Evolutionary conservation across 2,329 filamentous ascomycete genomes (phyloP).

Genomic region (Epichloe sylvatica): DNA sequence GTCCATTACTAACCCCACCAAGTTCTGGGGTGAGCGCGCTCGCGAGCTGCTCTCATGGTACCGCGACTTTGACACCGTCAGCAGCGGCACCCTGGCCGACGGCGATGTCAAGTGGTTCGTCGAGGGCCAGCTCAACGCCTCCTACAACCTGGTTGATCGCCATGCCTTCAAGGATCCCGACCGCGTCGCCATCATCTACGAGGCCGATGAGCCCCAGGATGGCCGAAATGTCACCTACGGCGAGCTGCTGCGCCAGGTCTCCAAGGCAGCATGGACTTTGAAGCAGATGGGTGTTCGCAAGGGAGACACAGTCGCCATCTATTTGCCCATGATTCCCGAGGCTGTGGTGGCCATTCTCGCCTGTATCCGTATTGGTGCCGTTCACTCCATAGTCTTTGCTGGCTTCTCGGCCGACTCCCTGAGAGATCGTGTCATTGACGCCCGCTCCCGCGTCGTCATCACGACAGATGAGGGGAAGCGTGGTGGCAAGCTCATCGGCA

Average conservation of each 20-base stretch:
- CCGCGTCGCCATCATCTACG: slow-evolving; percentile 94
- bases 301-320: slow-evolving; percentile 93
- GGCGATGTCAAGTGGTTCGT: slow-evolving; percentile 92
- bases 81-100: slow-evolving; percentile 56
- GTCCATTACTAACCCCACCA: slow-evolving; percentile 77
- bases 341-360: slow-evolving; percentile 84
- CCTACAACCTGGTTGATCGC: slow-evolving; percentile 93
- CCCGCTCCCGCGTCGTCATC: slow-evolving; percentile 82
- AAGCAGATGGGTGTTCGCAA: slow-evolving; percentile 95
- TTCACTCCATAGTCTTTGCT: slow-evolving; percentile 96
- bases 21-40: slow-evolving; percentile 80
- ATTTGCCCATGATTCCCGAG: slow-evolving; percentile 98
- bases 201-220: slow-evolving; percentile 79
- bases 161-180: slow-evolving; percentile 92
- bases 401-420: slow-evolving; percentile 95
- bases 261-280: slow-evolving; percentile 69
- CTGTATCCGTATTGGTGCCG: slow-evolving; percentile 79
- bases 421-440: slow-evolving; percentile 86
- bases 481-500: slow-evolving; percentile 91
- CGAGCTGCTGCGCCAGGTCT: slow-evolving; percentile 87
- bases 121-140: slow-evolving; percentile 86
- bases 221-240: slow-evolving; percentile 85
- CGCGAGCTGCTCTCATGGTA: slow-evolving; percentile 86
- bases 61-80: slow-evolving; percentile 81
- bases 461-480: slow-evolving; percentile 96